Base-by-base conservation (phyloP, 2,329 filamentous ascomycete species). In the Arachnomyces sp. region DNA sequence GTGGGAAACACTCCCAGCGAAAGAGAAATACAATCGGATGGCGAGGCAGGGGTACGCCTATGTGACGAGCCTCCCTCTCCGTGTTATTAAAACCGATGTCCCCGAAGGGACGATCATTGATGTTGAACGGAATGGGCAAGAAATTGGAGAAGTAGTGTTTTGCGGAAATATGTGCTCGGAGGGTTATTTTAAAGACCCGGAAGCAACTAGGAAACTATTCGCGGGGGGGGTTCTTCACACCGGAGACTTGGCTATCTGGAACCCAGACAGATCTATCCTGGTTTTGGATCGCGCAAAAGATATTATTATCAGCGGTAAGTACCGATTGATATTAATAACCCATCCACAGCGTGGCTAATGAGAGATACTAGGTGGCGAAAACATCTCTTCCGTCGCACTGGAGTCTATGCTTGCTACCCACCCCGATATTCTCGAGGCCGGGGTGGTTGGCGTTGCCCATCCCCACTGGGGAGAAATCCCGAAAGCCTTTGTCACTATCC, bases 391-490 rank as follows among this genome's bases (percentile, higher is more conserved):
- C 0, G 83, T 98, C 1, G 88, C 92, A 0, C 74, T 98, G 3
- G 92, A 98, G 65, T 79, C 81, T 44, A 86, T 94, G 80, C 74
- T 98, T 1, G 82, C 82, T 4, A 82, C 86, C 36, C 92, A 98
- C 59, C 87, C 89, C 0, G 79, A 86, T 49, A 78, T 98, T 29
- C 76, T 98, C 16, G 92, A 98, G 67, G 89, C 83, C 1, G 92
- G 87, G 29, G 89, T 95, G 25, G 86, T 95, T 4, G 84, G 85
- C 1, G 81, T 96, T 1, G 73, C 82, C 0, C 89, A 96, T 60
- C 81, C 80, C 29, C 85, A 93, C 58, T 98, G 90, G 89, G 92
- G 92, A 16, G 92, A 98, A 66, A 70, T 86, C n/a, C 90, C 92
- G 9, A 94, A 94, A 66, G 92, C 90, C 0, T 98, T 86, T 57